Evolutionary conservation across 2,329 filamentous ascomycete genomes (phyloP).

Genomic region (Colletotrichum sidae): DNA sequence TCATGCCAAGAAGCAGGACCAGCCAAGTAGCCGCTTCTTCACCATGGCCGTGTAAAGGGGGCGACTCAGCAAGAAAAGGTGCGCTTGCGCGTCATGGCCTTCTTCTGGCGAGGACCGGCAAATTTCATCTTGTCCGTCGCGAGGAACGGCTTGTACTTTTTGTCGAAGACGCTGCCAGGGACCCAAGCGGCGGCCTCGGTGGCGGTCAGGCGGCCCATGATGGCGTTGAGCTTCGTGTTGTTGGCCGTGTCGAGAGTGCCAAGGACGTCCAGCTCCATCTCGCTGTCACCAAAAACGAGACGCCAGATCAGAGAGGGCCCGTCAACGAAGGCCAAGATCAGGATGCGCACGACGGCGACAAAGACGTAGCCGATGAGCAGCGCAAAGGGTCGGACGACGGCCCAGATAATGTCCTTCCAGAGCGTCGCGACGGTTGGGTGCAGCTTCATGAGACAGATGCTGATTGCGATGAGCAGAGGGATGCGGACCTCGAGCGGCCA

Average conservation of each 20-base stretch:
- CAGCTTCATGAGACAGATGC: conserved; percentile 21
- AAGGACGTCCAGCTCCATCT: neutral
- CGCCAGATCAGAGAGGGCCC: conserved; percentile 16
- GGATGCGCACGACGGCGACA: conserved; percentile 14
- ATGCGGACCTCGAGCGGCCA: conserved; percentile 27
- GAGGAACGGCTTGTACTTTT: conserved; percentile 34
- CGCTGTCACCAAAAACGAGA: neutral
- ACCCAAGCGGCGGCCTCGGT: conserved; percentile 3
- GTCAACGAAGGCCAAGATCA: conserved; percentile 33
- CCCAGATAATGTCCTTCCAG: conserved; percentile 18
- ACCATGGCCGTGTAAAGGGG: neutral
- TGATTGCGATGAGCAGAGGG: conserved; percentile 15
- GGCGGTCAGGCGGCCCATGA: conserved; percentile 20
- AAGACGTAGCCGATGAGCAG: conserved; percentile 20
- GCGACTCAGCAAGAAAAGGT: conserved; percentile 20
- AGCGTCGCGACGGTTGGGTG: conserved; percentile 15
- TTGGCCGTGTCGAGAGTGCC: conserved; percentile 9
- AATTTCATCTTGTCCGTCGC: conserved; percentile 23
- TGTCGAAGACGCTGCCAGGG: conserved; percentile 25
- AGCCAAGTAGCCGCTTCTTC: conserved; percentile 1
- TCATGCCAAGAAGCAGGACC: conserved; percentile 1
- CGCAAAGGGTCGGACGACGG: conserved; percentile 24
- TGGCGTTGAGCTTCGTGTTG: conserved; percentile 34
- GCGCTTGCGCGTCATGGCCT: conserved; percentile 28
- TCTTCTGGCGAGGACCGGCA: conserved; percentile 26